Percentiles rank a stretch among this genome's conserved stretches.
Evolutionary conservation across 805 yeast species (phyloP).

Genomic region (Metschnikowia colocasiae): DNA sequence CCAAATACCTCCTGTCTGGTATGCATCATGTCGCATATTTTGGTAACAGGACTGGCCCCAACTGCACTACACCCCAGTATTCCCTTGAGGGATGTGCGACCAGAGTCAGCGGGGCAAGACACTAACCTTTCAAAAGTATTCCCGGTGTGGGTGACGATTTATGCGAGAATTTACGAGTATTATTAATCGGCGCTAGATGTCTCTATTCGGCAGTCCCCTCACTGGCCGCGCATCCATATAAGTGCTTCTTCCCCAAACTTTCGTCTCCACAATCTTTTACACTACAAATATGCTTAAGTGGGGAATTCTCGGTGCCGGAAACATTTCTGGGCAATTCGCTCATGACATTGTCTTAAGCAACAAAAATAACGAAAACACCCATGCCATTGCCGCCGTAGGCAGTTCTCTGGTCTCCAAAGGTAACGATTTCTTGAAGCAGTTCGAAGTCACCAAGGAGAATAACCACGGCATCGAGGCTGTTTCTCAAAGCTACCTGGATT

Average conservation of each 20-base stretch:
- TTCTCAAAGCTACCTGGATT: conserved; percentile 39
- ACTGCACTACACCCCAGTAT: too few relatives aligned
- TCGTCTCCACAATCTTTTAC: neutral
- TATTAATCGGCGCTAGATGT: neutral
- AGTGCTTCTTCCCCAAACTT: neutral
- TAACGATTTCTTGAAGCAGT: conserved; percentile 24
- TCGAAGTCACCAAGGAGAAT: conserved; percentile 15
- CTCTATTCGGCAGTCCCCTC: neutral
- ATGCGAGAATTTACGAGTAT: neutral
- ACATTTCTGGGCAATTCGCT: conserved; percentile 44
- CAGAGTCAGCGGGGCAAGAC: too few relatives aligned
- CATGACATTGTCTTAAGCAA: conserved; percentile 33
- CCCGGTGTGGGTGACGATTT: neutral
- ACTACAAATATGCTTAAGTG: conserved; percentile 26
- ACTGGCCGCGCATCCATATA: neutral
- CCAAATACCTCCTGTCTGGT: neutral
- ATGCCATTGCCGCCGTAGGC: conserved; percentile 39
- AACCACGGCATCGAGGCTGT: conserved; percentile 26
- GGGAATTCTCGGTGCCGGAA: conserved; percentile 51
- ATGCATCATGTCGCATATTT: neutral
- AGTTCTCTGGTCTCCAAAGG: conserved; percentile 37
- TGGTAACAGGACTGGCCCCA: neutral
- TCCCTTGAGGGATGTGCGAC: too few relatives aligned
- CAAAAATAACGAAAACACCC: conserved; percentile 23
- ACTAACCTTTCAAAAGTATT: neutral